Evolutionary conservation across 805 yeast species (phyloP), one percentile per base, ranked within the genome.

Genomic region (Candida sonorensis): DNA sequence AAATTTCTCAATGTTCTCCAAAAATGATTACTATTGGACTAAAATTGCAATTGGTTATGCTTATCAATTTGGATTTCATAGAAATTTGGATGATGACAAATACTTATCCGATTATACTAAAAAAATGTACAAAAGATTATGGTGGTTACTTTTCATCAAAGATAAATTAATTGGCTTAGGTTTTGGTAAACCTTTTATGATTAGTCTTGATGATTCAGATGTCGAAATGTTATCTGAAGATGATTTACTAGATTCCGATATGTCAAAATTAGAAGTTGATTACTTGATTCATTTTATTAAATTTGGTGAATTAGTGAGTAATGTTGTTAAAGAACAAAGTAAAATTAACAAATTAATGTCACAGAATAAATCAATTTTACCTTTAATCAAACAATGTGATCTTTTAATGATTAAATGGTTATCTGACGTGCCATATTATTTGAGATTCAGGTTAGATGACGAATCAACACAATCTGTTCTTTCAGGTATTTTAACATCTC

Each of bases 331-430:
- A 33, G 79, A 78, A 48, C 88, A 81, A 55, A 76, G 75, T 51
- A 69, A 83, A 10, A 82, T 81, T 13, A 77, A 77, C 36, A 78
- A 83, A 0, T 81, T 78, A 50, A 64, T 60, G 45, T 56, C 70
- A 5, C 44, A 66, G 38, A 66, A 59, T 48, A 65, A 48, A 55
- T 61, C 58, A 51, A 56, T 43, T 10, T 24, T 51, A 34, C 61
- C 62, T 35, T 57, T 66, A 28, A 57, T 63, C 68, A 63, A 55
- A 76, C 64, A 65, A 71, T 69, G 86, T 51, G 94, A 83, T 51
- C 66, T 75, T 69, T 65, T 83, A 31, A 72, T 83, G 77, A 84
- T 85, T 13, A 66, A 77, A 30, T 82, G 88, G 90, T 75, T 81
- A 54, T 68, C 75, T 31, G 70, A 69, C 37, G 57, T 83, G 34